Evolutionary conservation across 768 basidiomycete species (phyloP).

Genomic region (Termitomyces sp.): DNA sequence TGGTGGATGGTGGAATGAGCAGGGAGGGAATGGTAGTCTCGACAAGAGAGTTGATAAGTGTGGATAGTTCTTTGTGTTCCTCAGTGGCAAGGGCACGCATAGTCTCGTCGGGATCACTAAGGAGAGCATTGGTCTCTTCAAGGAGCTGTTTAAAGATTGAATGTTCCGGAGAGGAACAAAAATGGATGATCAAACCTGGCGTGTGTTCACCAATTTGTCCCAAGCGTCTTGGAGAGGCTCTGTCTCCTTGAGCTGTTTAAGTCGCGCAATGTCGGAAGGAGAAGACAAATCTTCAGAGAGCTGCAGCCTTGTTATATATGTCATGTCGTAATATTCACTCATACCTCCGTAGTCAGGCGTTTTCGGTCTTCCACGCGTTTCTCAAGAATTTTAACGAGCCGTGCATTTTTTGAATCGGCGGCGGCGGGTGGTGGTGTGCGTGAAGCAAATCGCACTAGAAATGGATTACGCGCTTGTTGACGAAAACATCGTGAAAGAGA

Average conservation of each 20-base stretch:
- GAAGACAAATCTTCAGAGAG: slow-evolving; percentile 48
- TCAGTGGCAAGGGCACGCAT: slow-evolving; percentile 72
- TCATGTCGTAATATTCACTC: neutral
- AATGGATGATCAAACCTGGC: slow-evolving; percentile 40
- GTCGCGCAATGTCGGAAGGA: slow-evolving; percentile 48
- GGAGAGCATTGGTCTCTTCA: slow-evolving; percentile 52
- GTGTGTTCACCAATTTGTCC: slow-evolving; percentile 52
- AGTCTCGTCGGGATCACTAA: slow-evolving; percentile 66
- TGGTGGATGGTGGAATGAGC: slow-evolving; percentile 67
- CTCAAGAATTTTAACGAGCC: slow-evolving; percentile 49
- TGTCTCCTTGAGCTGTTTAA: slow-evolving; percentile 62
- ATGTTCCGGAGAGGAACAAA: neutral
- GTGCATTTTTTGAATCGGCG: slow-evolving; percentile 37
- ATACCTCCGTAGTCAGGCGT: slow-evolving; percentile 38
- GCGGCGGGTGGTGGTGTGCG: slow-evolving; percentile 13
- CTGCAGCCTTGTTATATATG: slow-evolving; percentile 23
- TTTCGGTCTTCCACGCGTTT: slow-evolving; percentile 47
- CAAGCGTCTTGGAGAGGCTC: slow-evolving; percentile 66
- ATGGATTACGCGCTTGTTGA: slow-evolving; percentile 2
- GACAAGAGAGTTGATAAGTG: slow-evolving; percentile 26
- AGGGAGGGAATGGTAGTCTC: slow-evolving; percentile 57
- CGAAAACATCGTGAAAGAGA: neutral
- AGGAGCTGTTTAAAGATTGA: slow-evolving; percentile 49
- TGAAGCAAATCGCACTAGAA: slow-evolving; percentile 5
- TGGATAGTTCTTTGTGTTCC: slow-evolving; percentile 48